A percentile compares a stretch with the other conserved stretches of the same genome.
phyloP scores from a whole-genome alignment of 1,139 yeast genomes.

The Meyerozyma guilliermondii region DNA sequence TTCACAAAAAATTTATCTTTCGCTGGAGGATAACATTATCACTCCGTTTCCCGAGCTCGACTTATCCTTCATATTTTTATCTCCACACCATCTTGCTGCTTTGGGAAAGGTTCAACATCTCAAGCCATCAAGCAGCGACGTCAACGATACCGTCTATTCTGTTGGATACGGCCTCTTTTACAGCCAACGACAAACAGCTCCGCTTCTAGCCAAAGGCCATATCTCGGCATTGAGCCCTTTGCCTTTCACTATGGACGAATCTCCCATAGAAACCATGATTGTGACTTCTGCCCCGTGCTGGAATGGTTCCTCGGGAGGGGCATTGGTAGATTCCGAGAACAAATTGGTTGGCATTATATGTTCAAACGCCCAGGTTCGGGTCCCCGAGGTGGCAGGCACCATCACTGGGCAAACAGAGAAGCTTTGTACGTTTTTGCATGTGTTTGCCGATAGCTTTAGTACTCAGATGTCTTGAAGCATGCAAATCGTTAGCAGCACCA shows the following conservation, averaged over 20 bases:
- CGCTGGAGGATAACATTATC: neutral
- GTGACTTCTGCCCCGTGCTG: constrained; percentile 62
- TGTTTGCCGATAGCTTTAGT: constrained; percentile 27
- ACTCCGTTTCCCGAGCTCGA: neutral
- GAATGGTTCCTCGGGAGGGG: constrained; percentile 80
- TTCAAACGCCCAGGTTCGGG: constrained; percentile 48
- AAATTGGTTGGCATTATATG: constrained; percentile 54
- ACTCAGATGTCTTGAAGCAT: constrained; percentile 12
- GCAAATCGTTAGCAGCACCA: constrained; percentile 1
- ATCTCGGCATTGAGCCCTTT: constrained; percentile 24
- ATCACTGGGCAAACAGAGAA: constrained; percentile 18
- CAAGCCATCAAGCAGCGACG: constrained; percentile 3
- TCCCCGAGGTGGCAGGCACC: constrained; percentile 12
- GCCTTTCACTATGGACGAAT: constrained; percentile 8
- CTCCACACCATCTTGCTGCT: neutral
- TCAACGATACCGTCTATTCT: constrained; percentile 40
- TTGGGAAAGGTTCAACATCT: neutral
- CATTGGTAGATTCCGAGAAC: constrained; percentile 33
- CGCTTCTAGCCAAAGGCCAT: constrained; percentile 44
- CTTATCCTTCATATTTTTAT: neutral
- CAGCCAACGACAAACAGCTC: constrained; percentile 17
- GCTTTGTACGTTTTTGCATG: constrained; percentile 22
- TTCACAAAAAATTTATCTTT: neutral
- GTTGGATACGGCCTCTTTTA: constrained; percentile 57
- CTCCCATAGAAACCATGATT: constrained; percentile 26